These are phyloP conservation scores for Hypoxylon sp. DNA, from an alignment of 2,329 filamentous ascomycete species.

Conservation along the genomic window DNA sequence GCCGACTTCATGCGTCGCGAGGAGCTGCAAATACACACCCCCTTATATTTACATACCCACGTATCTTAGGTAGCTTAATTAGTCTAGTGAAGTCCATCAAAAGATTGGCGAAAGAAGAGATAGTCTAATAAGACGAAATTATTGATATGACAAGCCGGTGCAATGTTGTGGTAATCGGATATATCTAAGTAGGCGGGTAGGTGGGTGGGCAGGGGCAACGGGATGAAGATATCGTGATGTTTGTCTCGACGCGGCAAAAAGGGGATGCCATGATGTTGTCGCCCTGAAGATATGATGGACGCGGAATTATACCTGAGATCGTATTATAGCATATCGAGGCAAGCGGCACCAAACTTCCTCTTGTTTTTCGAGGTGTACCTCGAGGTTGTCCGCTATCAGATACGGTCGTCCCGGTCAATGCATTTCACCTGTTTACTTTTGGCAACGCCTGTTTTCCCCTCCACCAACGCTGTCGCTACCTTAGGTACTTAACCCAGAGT, in stretches of 20 bases:
- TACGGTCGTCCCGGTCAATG: not conserved
- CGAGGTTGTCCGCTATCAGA: not conserved
- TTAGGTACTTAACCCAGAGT: too few relatives aligned
- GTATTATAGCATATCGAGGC: too few relatives aligned
- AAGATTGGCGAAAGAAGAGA: not conserved
- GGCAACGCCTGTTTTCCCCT: not conserved
- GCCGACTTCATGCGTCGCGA: not conserved
- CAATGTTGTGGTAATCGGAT: not conserved
- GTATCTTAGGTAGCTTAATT: not conserved
- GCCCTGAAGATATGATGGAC: too few relatives aligned
- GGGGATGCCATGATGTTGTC: too few relatives aligned
- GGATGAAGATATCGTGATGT: too few relatives aligned
- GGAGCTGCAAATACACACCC: not conserved
- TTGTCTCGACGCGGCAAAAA: too few relatives aligned
- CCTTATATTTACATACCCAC: not conserved
- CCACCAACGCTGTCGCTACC: too few relatives aligned
- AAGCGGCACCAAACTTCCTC: not conserved
- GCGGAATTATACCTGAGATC: too few relatives aligned
- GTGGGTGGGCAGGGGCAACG: too few relatives aligned
- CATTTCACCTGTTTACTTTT: not conserved
- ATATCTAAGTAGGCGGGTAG: too few relatives aligned
- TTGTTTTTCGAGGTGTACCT: not conserved
- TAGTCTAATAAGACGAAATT: not conserved
- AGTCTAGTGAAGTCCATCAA: not conserved
- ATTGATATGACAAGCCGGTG: not conserved